phyloP scores from a whole-genome alignment of 1,284 basidiomycete species.

The Ganoderma meredithae region DNA sequence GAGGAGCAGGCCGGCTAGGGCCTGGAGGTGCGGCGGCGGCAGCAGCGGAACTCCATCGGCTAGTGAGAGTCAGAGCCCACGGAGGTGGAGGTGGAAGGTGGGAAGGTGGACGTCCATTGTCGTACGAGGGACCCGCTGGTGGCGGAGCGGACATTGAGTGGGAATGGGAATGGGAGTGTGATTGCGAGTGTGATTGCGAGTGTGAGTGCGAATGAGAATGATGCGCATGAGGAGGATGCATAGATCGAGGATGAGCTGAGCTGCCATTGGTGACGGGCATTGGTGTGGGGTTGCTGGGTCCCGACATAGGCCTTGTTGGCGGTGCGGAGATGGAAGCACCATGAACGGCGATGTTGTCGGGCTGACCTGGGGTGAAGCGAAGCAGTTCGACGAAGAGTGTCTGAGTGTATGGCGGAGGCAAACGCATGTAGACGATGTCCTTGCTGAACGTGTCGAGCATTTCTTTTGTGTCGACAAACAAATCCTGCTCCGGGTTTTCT shows the following conservation, averaged over 20 bases:
- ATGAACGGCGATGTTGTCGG: constrained; percentile 42
- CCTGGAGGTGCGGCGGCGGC: constrained; percentile 41
- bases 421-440: constrained; percentile 70
- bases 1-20: constrained; percentile 28
- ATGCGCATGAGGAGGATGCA: constrained; percentile 35
- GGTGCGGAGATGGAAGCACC: constrained; percentile 19
- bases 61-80: constrained; percentile 67
- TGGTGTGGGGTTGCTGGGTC: constrained; percentile 42
- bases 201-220: constrained; percentile 35
- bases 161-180: constrained; percentile 34
- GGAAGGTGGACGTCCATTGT: constrained; percentile 32
- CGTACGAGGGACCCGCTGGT: constrained; percentile 44
- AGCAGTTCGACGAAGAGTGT: constrained; percentile 80
- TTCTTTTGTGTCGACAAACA: constrained; percentile 72
- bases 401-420: constrained; percentile 66
- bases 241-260: constrained; percentile 38
- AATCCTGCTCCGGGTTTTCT: constrained; percentile 57
- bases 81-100: constrained; percentile 67
- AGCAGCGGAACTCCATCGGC: constrained; percentile 48
- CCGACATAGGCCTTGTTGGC: constrained; percentile 14
- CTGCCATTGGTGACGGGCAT: constrained; percentile 41
- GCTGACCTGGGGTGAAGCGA: constrained; percentile 62
- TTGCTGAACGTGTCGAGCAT: constrained; percentile 80
- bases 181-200: constrained; percentile 26
- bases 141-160: constrained; percentile 33